phyloP scores from a whole-genome alignment of 768 basidiomycete species.

The Guyanaporus albipodus region DNA sequence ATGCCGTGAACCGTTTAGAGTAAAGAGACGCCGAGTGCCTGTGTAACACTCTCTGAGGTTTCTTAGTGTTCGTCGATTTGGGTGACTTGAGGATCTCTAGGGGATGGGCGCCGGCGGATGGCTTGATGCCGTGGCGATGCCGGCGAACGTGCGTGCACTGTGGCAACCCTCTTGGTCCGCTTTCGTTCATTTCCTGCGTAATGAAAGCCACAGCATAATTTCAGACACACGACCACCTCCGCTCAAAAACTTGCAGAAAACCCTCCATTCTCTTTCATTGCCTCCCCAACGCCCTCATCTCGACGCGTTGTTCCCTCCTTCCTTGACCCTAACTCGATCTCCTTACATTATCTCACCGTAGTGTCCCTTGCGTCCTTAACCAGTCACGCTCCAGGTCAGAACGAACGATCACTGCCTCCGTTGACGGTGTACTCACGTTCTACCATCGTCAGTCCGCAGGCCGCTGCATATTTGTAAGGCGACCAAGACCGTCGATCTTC shows the following conservation, averaged over 20 bases:
- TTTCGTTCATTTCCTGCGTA: conserved; percentile 19
- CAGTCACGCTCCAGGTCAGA: conserved; percentile 9
- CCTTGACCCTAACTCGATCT: conserved; percentile 4
- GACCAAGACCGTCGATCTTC: neutral
- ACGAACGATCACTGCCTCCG: neutral
- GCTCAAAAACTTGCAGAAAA: conserved; percentile 23
- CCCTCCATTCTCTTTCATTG: conserved; percentile 12
- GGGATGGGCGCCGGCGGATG: no score
- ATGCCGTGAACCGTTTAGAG: conserved; percentile 31
- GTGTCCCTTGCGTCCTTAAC: conserved; percentile 11
- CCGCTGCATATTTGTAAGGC: conserved; percentile 2
- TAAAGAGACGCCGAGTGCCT: conserved; percentile 15
- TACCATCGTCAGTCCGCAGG: conserved; percentile 2
- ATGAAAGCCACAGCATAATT: conserved; percentile 28
- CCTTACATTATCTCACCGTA: conserved; percentile 7
- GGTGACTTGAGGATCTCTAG: conserved; percentile 4
- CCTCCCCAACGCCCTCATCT: conserved; percentile 5
- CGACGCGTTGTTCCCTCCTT: conserved; percentile 4
- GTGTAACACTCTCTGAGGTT: conserved; percentile 5
- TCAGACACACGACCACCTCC: conserved; percentile 37
- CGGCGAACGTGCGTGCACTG: conserved; percentile 38
- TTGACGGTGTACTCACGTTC: conserved; percentile 7
- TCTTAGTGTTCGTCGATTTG: conserved; percentile 13
- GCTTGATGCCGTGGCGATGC: conserved; percentile 25
- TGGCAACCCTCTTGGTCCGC: conserved; percentile 25